These are phyloP conservation scores for Rhododendron griersonianum DNA, from an alignment of 148 eudicot genomes.

Conservation along the genomic window DNA sequence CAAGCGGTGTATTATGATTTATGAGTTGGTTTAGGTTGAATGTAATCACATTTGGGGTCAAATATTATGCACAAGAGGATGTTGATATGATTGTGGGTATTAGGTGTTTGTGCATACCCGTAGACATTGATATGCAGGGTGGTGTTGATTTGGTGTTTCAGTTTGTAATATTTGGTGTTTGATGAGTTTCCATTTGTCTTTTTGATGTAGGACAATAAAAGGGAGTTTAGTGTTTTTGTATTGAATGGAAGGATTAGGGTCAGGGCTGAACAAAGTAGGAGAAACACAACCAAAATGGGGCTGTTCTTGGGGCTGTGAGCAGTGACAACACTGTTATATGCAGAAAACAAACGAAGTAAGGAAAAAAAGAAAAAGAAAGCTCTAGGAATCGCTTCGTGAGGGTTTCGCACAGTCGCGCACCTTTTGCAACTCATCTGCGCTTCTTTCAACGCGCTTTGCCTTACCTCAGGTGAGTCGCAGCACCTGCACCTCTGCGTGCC, in stretches of 20 bases:
- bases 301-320: no score
- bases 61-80: not conserved
- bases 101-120: not conserved
- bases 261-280: no score
- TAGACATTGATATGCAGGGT: not conserved
- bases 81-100: not conserved
- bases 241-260: not conserved
- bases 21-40: not conserved
- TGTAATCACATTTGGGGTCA: not conserved
- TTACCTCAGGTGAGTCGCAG: no score
- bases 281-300: not conserved
- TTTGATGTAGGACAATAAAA: not conserved
- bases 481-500: no score
- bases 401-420: no score
- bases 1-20: not conserved
- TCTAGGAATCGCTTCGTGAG: no score
- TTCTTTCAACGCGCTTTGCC: no score
- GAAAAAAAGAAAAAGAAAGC: not conserved
- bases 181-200: not conserved
- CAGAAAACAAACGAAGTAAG: not conserved
- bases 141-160: not conserved
- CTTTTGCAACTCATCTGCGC: no score
- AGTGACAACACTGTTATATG: not conserved
- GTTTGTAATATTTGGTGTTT: not conserved
- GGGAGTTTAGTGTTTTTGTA: not conserved